A percentile compares a stretch with the other conserved stretches of the same genome.
Evolutionary conservation across 257 asterid genomes (phyloP).

Genomic region (Scutellaria barbata): DNA sequence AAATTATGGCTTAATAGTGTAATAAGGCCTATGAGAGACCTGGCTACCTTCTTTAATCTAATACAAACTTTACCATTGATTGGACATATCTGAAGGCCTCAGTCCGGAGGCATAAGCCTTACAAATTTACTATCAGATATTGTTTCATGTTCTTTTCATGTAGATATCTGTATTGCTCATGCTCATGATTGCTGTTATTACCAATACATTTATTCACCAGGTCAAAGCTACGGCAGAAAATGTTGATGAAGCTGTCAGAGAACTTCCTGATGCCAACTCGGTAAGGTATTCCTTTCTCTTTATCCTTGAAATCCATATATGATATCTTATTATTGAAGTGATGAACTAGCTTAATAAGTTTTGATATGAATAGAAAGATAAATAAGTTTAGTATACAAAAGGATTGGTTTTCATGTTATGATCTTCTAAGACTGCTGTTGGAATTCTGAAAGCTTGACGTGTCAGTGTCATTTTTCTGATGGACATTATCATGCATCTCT

Average conservation of each 20-base stretch:
- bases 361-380: constrained; percentile 14
- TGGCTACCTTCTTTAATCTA: too few species aligned
- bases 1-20: not conserved
- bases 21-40: not conserved
- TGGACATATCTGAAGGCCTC: not conserved
- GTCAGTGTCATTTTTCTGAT: constrained; percentile 40
- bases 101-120: constrained; percentile 9
- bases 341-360: constrained; percentile 7
- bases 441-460: constrained; percentile 24
- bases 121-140: not conserved
- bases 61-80: too few species aligned
- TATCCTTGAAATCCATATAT: constrained; percentile 33
- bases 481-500: constrained; percentile 34
- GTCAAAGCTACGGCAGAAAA: constrained; percentile 98
- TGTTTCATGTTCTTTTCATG: not conserved
- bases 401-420: constrained; percentile 16
- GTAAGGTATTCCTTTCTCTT: constrained; percentile 88
- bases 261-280: constrained; percentile 99
- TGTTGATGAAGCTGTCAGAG: constrained; percentile 95
- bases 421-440: constrained; percentile 28
- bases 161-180: constrained; percentile 14
- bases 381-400: constrained; percentile 16
- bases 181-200: constrained; percentile 13
- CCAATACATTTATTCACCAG: constrained; percentile 45
- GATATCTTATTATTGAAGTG: constrained; percentile 25